phyloP scores from a whole-genome alignment of 139 green algal species.

The Tetradesmus obliquus region DNA sequence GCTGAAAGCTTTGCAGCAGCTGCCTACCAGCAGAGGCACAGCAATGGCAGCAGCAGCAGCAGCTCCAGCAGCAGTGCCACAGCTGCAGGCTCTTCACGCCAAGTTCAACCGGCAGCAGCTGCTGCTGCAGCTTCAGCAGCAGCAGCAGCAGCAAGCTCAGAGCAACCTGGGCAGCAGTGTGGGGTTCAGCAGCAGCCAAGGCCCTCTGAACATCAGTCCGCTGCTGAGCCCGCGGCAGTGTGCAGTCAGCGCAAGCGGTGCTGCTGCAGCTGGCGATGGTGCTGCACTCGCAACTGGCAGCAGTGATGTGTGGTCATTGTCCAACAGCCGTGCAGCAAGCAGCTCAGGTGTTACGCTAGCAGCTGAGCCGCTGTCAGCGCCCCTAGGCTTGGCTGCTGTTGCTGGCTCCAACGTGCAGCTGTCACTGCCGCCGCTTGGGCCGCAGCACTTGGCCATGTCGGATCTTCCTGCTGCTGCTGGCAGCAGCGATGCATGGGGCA shows the following conservation, averaged over 20 bases:
- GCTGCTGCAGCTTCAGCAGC: background rate
- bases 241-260: background rate
- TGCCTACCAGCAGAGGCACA: background rate
- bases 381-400: too few species aligned
- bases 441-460: too few species aligned
- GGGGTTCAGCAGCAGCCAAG: background rate
- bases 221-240: background rate
- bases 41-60: background rate
- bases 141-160: background rate
- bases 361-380: too few species aligned
- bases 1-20: conserved; percentile 4
- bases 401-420: too few species aligned
- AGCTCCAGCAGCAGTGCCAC: background rate
- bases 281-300: background rate
- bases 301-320: background rate
- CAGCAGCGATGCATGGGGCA: too few species aligned
- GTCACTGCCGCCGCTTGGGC: too few species aligned
- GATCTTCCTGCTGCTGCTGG: too few species aligned
- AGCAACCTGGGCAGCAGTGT: background rate
- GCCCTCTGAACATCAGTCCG: background rate
- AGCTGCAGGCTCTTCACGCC: background rate
- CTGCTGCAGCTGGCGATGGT: background rate
- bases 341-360: too few species aligned
- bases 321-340: too few species aligned
- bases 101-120: background rate